Evolutionary conservation across 805 yeast species (phyloP).

Genomic region (Scheffersomyces stipitis): DNA sequence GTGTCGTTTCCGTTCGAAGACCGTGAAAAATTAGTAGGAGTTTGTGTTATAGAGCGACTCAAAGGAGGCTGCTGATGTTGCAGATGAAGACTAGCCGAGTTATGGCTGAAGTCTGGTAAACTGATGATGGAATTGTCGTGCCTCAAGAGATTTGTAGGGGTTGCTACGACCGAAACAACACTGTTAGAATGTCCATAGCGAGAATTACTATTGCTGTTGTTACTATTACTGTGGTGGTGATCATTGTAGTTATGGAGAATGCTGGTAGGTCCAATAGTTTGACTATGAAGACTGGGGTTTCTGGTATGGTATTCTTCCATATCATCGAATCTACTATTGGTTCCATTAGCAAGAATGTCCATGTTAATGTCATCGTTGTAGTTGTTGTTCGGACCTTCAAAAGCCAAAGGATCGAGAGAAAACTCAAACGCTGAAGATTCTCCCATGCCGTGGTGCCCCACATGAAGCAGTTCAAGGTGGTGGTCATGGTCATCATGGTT

Average conservation of each 20-base stretch:
- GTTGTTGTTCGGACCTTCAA: conserved; percentile 41
- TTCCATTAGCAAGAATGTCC: neutral
- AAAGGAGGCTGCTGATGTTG: neutral
- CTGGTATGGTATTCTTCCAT: neutral
- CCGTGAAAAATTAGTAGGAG: conserved; percentile 12
- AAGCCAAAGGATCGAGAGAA: conserved; percentile 47
- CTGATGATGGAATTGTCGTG: conserved; percentile 30
- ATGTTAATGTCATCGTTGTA: conserved; percentile 2
- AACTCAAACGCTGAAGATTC: conserved; percentile 24
- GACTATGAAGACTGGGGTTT: neutral
- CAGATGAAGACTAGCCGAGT: conserved; percentile 5
- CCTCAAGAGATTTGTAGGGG: conserved; percentile 19
- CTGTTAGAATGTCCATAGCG: conserved; percentile 1
- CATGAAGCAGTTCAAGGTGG: too few species aligned
- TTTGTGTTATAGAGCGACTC: conserved; percentile 15
- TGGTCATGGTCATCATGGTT: neutral
- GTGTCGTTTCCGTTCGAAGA: too few species aligned
- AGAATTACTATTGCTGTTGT: neutral
- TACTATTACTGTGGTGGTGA: conserved; percentile 1
- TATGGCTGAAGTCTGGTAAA: conserved; percentile 28
- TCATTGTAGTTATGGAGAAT: conserved; percentile 3
- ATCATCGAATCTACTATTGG: neutral
- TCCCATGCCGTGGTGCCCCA: too few species aligned
- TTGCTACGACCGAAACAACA: conserved; percentile 13
- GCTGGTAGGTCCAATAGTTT: conserved; percentile 8